phyloP scores from a whole-genome alignment of 2,329 filamentous ascomycete species.

The Pezicula neosporulosa region DNA sequence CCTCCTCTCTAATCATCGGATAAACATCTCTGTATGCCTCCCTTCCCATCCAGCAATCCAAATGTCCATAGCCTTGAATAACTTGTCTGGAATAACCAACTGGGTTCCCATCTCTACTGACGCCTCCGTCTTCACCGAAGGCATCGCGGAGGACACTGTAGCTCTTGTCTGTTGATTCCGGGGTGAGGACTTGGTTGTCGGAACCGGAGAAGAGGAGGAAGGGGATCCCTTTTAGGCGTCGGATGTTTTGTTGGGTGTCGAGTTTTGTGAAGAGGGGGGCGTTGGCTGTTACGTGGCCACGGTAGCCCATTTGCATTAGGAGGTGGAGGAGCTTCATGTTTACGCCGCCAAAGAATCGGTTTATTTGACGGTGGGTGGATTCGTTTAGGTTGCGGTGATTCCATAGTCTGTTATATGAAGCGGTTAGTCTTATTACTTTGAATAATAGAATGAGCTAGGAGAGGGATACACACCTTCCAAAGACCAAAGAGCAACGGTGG shows the following conservation, averaged over 20 bases:
- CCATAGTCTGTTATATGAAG: constrained; percentile 40
- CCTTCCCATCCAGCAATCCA: constrained; percentile 61
- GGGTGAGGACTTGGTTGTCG: constrained; percentile 54
- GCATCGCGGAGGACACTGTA: constrained; percentile 49
- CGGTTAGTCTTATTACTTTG: background rate
- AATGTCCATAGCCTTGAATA: constrained; percentile 55
- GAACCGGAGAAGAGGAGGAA: constrained; percentile 52
- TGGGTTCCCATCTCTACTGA: no score
- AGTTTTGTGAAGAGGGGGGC: constrained; percentile 43
- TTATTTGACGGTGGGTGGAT: constrained; percentile 59
- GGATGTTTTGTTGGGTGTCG: constrained; percentile 46
- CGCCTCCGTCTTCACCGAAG: constrained; percentile 38
- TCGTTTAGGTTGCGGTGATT: constrained; percentile 63
- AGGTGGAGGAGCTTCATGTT: constrained; percentile 55
- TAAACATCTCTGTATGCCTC: constrained; percentile 58
- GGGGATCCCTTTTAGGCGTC: constrained; percentile 47
- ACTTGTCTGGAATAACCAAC: constrained; percentile 46
- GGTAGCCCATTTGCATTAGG: constrained; percentile 52
- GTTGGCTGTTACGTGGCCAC: constrained; percentile 50
- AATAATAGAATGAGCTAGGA: background rate
- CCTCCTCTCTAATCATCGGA: constrained; percentile 50
- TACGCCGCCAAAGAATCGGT: constrained; percentile 59
- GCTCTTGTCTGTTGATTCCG: constrained; percentile 48
- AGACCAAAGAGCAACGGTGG: constrained; percentile 56
- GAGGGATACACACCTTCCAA: constrained; percentile 45